These are phyloP conservation scores for Scopulariopsis brevicaulis DNA, from an alignment of 2,329 filamentous ascomycete genomes.

Conservation along the genomic window DNA sequence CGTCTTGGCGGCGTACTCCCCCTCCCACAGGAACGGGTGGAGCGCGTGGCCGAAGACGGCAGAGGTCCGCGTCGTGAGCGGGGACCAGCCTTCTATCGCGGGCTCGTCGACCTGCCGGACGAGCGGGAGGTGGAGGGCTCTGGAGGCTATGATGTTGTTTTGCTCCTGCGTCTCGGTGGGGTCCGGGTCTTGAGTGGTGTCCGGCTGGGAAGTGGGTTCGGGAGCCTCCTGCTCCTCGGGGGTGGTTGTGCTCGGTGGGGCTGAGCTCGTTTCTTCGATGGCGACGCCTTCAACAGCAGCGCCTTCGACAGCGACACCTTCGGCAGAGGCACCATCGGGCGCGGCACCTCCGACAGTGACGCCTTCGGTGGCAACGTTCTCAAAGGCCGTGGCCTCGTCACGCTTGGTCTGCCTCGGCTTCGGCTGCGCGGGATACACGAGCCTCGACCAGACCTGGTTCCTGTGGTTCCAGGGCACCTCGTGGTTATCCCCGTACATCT, in stretches of 20 bases:
- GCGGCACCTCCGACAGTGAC: background rate
- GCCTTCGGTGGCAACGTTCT: background rate
- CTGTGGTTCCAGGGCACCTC: conserved; percentile 1
- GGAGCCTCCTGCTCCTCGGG: no score
- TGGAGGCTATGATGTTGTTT: background rate
- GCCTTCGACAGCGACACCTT: no score
- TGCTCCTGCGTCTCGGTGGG: background rate
- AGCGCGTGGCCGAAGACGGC: conserved; percentile 43
- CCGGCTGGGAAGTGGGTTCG: background rate
- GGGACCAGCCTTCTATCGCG: conserved; percentile 4
- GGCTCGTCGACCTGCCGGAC: background rate
- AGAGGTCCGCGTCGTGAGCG: conserved; percentile 13
- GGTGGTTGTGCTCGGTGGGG: no score
- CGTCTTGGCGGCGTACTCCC: background rate
- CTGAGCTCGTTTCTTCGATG: no score
- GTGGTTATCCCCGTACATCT: background rate
- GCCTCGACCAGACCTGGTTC: background rate
- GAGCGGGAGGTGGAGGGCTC: conserved; percentile 6
- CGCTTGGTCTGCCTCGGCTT: background rate
- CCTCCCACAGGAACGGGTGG: conserved; percentile 13
- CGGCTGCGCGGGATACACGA: background rate
- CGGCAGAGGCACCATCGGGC: no score
- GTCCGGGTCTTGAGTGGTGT: background rate
- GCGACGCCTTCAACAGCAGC: no score
- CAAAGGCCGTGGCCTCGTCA: background rate